Evolutionary conservation across 225 moss, liverwort and hornwort species (phyloP).

Genomic region (Polytrichum formosum): DNA sequence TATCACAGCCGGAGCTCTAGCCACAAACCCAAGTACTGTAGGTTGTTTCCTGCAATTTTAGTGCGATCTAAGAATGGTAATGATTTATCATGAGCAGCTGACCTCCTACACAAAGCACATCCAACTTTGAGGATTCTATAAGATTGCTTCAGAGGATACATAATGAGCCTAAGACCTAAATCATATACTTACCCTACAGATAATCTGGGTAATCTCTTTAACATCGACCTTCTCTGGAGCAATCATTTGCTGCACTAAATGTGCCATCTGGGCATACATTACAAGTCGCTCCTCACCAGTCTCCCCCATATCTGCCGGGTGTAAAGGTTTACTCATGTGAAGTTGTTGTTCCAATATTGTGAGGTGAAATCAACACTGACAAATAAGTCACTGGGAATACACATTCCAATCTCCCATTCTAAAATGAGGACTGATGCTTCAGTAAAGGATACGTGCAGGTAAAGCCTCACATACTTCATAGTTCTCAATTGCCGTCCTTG

Average conservation of each 20-base stretch:
- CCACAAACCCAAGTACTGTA: too few species aligned
- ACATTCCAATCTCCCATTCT: neutral
- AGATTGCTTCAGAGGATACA: too few species aligned
- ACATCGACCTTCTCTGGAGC: constrained; percentile 61
- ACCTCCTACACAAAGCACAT: too few species aligned
- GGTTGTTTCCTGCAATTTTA: too few species aligned
- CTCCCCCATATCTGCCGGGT: constrained; percentile 62
- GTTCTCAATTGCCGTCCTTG: constrained; percentile 60
- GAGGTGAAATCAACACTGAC: neutral
- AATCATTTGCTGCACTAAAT: constrained; percentile 64
- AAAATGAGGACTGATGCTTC: constrained; percentile 5
- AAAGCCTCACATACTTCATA: constrained; percentile 75
- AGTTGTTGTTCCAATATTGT: neutral
- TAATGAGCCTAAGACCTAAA: constrained; percentile 6
- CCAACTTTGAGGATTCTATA: too few species aligned
- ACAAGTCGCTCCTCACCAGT: constrained; percentile 69
- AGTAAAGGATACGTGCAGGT: constrained; percentile 84
- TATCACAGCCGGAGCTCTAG: too few species aligned
- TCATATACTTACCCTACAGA: constrained; percentile 63
- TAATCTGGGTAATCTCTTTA: constrained; percentile 58
- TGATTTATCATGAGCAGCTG: too few species aligned
- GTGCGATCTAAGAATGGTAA: too few species aligned
- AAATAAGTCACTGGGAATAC: neutral
- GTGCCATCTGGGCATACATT: constrained; percentile 92
- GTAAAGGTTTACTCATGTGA: constrained; percentile 38